Conservation (phyloP, 129 eudicot genomes). For the Solidago caesia region DNA sequence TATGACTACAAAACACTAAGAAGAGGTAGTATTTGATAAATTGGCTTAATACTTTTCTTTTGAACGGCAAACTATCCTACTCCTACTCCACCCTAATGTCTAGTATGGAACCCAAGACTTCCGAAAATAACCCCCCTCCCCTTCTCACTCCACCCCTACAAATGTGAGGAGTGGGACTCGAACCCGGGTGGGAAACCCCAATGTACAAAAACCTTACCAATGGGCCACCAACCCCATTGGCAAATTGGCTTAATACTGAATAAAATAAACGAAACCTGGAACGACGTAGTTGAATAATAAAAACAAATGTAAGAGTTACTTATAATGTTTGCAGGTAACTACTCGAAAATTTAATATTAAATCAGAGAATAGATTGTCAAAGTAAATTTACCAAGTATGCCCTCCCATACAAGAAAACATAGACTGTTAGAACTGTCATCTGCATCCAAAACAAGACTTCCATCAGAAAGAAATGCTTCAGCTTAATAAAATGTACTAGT, state of each 20-base stretch:
- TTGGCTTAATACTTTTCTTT: not conserved
- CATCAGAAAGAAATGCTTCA: slow-evolving; percentile 18
- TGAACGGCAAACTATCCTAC: too few species aligned
- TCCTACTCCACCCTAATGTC: too few species aligned
- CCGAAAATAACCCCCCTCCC: too few species aligned
- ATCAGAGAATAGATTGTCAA: not conserved
- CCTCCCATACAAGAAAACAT: slow-evolving; percentile 91
- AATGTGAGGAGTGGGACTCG: too few species aligned
- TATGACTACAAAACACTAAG: not conserved
- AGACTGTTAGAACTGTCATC: slow-evolving; percentile 96
- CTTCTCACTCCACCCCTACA: too few species aligned
- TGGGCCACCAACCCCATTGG: too few species aligned
- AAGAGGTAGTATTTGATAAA: slow-evolving; percentile 9
- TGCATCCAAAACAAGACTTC: slow-evolving; percentile 42
- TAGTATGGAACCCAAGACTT: too few species aligned
- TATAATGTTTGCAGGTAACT: slow-evolving; percentile 3
- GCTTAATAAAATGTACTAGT: not conserved
- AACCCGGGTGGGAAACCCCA: too few species aligned
- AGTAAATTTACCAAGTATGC: slow-evolving; percentile 63
- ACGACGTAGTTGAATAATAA: not conserved
- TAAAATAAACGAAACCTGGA: slow-evolving; percentile 9
- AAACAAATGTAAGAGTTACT: not conserved
- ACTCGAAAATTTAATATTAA: not conserved
- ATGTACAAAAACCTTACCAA: too few species aligned
- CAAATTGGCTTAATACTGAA: not conserved